A percentile compares a stretch with the other conserved stretches of the same genome.
phyloP scores from a whole-genome alignment of 148 eudicot species.

The Nepenthes mirabilis region DNA sequence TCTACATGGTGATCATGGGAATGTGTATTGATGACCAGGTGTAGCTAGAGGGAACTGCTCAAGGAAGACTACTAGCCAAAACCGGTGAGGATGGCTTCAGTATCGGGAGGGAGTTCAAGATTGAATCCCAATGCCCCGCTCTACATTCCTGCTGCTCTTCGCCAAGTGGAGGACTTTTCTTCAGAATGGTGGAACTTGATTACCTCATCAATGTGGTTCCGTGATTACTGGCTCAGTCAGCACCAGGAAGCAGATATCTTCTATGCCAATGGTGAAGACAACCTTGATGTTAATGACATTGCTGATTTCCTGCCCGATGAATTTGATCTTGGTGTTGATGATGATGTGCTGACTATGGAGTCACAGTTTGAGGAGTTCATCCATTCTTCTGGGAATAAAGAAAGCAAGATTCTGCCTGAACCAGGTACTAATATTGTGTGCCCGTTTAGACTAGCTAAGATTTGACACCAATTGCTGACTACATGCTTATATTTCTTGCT shows the following conservation, averaged over 20 bases:
- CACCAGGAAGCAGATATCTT: constrained; percentile 48
- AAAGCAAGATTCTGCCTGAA: constrained; percentile 21
- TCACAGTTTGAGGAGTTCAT: constrained; percentile 82
- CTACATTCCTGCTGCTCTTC: constrained; percentile 73
- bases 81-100: constrained; percentile 40
- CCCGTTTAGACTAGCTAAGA: not conserved
- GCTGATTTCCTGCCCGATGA: constrained; percentile 60
- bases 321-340: constrained; percentile 64
- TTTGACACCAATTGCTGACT: too few relatives aligned
- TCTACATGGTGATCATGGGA: too few relatives aligned
- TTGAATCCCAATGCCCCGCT: constrained; percentile 90
- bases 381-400: constrained; percentile 37
- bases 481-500: too few relatives aligned
- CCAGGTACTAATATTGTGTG: constrained; percentile 13
- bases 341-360: constrained; percentile 56
- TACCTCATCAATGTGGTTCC: constrained; percentile 69
- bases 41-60: too few relatives aligned
- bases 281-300: constrained; percentile 23
- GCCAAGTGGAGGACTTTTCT: constrained; percentile 85
- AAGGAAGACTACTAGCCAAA: too few relatives aligned
- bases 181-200: constrained; percentile 88
- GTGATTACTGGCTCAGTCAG: constrained; percentile 88
- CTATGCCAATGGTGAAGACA: constrained; percentile 22
- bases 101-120: constrained; percentile 59
- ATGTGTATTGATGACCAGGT: too few relatives aligned